Base-by-base conservation (phyloP, 2,329 filamentous ascomycete species). In the Mycogone perniciosa region DNA sequence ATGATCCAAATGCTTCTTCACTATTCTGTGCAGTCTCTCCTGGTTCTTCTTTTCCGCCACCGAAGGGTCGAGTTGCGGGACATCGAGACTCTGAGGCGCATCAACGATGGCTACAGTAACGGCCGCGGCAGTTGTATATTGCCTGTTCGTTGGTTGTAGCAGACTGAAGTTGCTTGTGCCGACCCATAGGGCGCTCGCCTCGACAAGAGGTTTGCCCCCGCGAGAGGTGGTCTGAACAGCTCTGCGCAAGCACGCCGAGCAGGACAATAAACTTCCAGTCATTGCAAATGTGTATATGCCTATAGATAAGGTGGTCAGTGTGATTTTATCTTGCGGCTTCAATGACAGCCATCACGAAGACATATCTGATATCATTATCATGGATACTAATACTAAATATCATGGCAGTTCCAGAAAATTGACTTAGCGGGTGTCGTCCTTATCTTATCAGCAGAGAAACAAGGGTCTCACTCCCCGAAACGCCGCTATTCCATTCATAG, bases 1-100 rank as follows among this genome's bases (percentile, higher is more conserved):
- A 67, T 79, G 81, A 43, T 76, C 65, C 48, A 90, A 63, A 57
- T 89, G 82, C 60, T 75, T 78, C 35, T 72, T 71, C 43, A 74
- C 71, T 11, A 64, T 67, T 47, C 68, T 66, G 50, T 71, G 62
- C 10, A 71, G 56, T 58, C 58, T 60, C 41, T 66, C 58, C 13
- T 30, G 55, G 44, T 51, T 52, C 51, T 57, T 63, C 49, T 55
- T 61, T 26, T 54, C 46, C 44, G 54, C 34, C 1, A 13, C 49
- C 3, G 42, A 34, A 4, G 52, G 48, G 10, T 56, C 58, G 6
- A 48, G 33, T 3, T 53, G 50, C 9, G 60, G 40, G 7, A 50
- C 38, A 29, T 61, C 57, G 7, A 64, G 50, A 31, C 4, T 59
- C 26, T 50, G 55, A 1, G 62, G 62, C 3, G 55, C 56, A 44